Evolutionary conservation across 305 asterid species (phyloP).

Genomic region (Solanum hybrid): DNA sequence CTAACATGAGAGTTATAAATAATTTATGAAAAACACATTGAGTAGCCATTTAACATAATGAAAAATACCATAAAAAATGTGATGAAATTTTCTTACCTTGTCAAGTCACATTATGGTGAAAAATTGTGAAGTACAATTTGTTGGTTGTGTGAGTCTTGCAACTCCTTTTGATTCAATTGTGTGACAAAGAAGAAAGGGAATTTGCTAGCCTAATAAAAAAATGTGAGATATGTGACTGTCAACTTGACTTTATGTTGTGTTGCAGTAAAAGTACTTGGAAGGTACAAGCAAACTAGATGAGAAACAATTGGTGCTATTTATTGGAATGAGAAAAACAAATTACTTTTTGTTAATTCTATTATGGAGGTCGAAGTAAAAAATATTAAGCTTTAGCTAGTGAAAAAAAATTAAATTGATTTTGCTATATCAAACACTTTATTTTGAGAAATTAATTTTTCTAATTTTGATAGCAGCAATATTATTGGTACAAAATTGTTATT

Average conservation of each 20-base stretch:
- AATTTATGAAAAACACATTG: neutral
- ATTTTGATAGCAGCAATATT: too few relatives aligned
- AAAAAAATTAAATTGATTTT: neutral
- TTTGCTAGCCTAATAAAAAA: neutral
- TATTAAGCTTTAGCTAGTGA: neutral
- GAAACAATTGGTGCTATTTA: neutral
- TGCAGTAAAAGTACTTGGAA: neutral
- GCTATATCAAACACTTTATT: neutral
- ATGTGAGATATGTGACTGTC: neutral
- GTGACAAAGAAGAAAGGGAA: neutral
- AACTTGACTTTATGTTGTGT: too few relatives aligned
- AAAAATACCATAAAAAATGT: neutral
- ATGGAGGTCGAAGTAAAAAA: neutral
- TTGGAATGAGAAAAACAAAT: neutral
- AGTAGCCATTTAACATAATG: neutral
- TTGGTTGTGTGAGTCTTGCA: neutral
- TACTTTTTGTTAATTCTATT: too few relatives aligned
- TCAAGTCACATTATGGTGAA: neutral
- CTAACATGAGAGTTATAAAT: neutral
- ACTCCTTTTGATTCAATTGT: neutral
- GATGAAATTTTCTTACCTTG: neutral
- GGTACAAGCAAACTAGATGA: neutral
- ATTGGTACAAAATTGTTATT: too few relatives aligned
- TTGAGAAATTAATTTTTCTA: neutral
- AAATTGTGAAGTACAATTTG: neutral